These are phyloP conservation scores for Sphaerulina vaccinii DNA, from an alignment of 2,329 filamentous ascomycete genomes.

Conservation along the genomic window DNA sequence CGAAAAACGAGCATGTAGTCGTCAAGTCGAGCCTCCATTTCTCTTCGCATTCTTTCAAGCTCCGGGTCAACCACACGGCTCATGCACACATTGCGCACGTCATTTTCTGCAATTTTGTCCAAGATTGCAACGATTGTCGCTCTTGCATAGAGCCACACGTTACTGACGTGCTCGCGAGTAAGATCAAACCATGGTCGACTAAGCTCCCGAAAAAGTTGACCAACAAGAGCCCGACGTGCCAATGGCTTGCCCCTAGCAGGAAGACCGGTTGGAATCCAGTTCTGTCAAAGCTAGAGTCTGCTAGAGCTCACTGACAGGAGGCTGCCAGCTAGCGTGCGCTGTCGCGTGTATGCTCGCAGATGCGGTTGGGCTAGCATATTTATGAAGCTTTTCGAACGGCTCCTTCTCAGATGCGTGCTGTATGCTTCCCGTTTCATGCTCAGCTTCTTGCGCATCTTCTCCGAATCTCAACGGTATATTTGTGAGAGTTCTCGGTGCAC, in stretches of 20 bases:
- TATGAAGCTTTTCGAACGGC: too few relatives aligned
- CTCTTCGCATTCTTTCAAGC: background rate
- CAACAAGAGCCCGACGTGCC: too few relatives aligned
- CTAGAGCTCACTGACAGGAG: too few relatives aligned
- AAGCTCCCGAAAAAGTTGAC: background rate
- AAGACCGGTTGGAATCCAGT: too few relatives aligned
- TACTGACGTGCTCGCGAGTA: background rate
- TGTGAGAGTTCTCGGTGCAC: slow-evolving; percentile 5
- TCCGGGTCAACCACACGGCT: background rate
- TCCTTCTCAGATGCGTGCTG: too few relatives aligned
- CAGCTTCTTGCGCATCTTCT: slow-evolving; percentile 1
- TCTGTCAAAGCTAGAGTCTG: too few relatives aligned
- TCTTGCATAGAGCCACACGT: background rate
- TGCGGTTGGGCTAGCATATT: too few relatives aligned
- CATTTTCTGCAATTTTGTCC: background rate
- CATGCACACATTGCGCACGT: background rate
- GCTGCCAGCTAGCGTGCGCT: too few relatives aligned
- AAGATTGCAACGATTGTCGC: background rate
- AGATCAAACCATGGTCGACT: background rate
- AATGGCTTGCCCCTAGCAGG: too few relatives aligned
- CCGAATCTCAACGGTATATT: background rate
- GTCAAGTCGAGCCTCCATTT: background rate
- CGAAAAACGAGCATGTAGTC: background rate
- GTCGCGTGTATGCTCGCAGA: too few relatives aligned
- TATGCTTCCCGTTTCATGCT: background rate